Base-by-base conservation (phyloP, 208 protist species). In the Crithidia sp. region DNA sequence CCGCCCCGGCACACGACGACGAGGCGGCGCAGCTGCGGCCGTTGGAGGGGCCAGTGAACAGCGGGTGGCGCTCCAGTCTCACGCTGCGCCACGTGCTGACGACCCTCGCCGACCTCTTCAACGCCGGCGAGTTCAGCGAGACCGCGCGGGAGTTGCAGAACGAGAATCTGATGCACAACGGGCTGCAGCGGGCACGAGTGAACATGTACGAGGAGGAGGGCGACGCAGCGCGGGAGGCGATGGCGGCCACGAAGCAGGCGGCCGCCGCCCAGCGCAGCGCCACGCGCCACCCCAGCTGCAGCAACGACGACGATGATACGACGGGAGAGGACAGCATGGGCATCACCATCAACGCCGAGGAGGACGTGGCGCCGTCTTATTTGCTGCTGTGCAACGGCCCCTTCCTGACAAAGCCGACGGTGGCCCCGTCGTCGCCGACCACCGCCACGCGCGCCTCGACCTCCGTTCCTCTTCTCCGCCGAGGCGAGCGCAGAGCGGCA, bases 341-440 rank as follows among this genome's bases (percentile, higher is more conserved):
- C 49, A 43, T 74, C 56, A 64, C 65, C 3, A 67, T 49, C 41
- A 58, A 50, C n/a, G 39, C 58, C 6, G 68, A 58, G 16, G 70
- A 74, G 37, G 61, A 70, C 28, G 50, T 19, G n/a, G 53, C 54
- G 3, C 65, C 68, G 5, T 52, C 85, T 16, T 47, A 58, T 17
- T 39, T 73, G 45, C 58, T 73, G 44, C 85, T 94, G 59, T 99
- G 98, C 97, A 75, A 80, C 68, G 68, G 76, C 0, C 68, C 71
- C 3, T 71, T 76, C 37, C 47, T 76, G 39, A 47, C 61, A 2
- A 50, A 40, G n/a, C 19, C 50, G 17, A 2, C 68, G 1, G 17
- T 19, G 7, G 47, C 53, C 12, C 53, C 60, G 57, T 7, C 49
- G n/a, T 49, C 52, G 56, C 12, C 60, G 12, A 60, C 19, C 41